Evolutionary conservation across 306 rosid genomes (phyloP), one percentile per base, ranked within the genome.

Genomic region (Castanospermum australe): DNA sequence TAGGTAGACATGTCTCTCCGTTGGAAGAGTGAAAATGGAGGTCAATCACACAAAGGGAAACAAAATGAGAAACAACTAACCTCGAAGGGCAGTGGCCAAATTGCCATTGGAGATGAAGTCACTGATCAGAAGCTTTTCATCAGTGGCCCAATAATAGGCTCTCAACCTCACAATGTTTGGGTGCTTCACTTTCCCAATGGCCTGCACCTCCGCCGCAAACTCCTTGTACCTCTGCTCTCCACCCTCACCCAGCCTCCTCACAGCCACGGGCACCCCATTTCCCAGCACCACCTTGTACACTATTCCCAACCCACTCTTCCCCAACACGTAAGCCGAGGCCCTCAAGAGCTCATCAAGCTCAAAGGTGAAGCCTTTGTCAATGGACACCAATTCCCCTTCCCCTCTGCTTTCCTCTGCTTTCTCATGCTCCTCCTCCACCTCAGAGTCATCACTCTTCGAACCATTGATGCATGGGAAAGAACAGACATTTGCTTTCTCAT

Each of bases 131-230:
- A 96, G 99, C 89, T 96, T 96, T 81, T 96, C 99, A 56, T 96
- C 99, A 9, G 92, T 89, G 0, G 98, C 99, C 99, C 98, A 96
- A 76, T 93, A 96, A 47, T 91, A 96, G 65, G 99, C 99, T 63
- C 97, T 90, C 79, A 96, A 62, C 77, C 18, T 93, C 63, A 93
- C 98, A 67, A 96, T 69, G 50, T 96, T 93, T 0, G 99, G 99
- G 72, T 96, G 99, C 64, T 88, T 96, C 33, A 96, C 96, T 63
- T 84, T 89, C 84, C 97, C 99, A 66, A 96, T 96, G 21, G 96
- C 91, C 75, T 85, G 90, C 8, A 89, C 92, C 84, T 96, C 99
- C 11, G 97, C 89, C 5, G 86, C 93, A 54, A 96, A 96, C 78
- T 96, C 99, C 85, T 88, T 93, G 32, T 93, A 96, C 88, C 96